Base-by-base conservation (phyloP, 1,139 yeast genomes). In the Oligophagozyma castellii region DNA sequence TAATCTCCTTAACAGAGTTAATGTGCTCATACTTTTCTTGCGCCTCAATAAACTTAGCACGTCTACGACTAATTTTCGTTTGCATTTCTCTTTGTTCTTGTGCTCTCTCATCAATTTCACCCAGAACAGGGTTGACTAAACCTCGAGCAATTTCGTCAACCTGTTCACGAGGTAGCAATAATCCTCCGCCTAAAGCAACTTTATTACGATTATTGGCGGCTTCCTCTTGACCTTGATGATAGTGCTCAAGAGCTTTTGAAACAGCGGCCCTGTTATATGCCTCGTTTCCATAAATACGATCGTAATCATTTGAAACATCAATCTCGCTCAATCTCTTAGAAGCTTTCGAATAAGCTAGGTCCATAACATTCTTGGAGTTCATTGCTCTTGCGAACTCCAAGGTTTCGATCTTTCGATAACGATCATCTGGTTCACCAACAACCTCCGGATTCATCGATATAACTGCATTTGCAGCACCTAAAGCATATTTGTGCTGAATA, bases 101-200 rank as follows among this genome's bases (percentile, higher is more conserved):
- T 11, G 93, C 93, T 53, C 80, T 76, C 30, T 64, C 59, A 43
- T 67, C 63, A 45, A 89, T 73, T 53, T 83, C 92, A 28, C 62
- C 63, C 48, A 89, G 61, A n/a, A 86, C 89, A 7, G 98, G 98
- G 37, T 68, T 65, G 34, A 89, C 93, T 48, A 80, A 65, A 31
- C 74, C 67, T 33, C 73, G 60, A 11, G 96, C 96, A 62, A 89
- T 71, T 31, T 67, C 68, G 38, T 79, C 78, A 37, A 89, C 70
- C 49, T 86, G 95, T 15, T 64, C 66, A 38, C 69, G 79, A 29
- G 79, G 64, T 66, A 86, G 73, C 46, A 69, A 70, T 41, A 81
- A 65, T 3, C 96, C 96, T 41, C 94, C 95, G 37, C 98, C 98
- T 40, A 86, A 59, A 46, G 83, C 67, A 43, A 83, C 65, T 32